Conservation (phyloP, 495 filamentous ascomycete genomes). For the Coniosporium apollinis region DNA sequence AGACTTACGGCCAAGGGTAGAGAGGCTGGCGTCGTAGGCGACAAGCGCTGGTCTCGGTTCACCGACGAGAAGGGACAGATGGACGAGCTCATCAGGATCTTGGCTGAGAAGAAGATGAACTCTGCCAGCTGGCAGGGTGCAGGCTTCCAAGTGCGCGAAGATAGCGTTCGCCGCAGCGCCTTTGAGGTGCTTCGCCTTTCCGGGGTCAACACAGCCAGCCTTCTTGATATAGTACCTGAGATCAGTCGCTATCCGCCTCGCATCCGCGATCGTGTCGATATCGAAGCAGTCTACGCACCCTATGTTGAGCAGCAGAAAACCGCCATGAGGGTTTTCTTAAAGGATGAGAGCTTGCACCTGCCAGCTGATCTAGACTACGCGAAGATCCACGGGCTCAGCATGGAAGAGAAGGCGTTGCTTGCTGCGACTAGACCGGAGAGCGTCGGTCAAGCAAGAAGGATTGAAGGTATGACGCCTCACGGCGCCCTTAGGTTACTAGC, state of each 20-base stretch:
- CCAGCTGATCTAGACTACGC: slow-evolving; percentile 68
- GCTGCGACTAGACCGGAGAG: slow-evolving; percentile 55
- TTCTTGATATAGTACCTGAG: slow-evolving; percentile 37
- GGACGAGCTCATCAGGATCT: slow-evolving; percentile 40
- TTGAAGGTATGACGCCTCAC: slow-evolving; percentile 64
- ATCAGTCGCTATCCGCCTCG: slow-evolving; percentile 35
- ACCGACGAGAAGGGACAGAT: slow-evolving; percentile 43
- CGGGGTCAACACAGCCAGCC: slow-evolving; percentile 34
- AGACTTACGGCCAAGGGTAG: slow-evolving; percentile 70
- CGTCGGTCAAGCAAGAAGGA: slow-evolving; percentile 70
- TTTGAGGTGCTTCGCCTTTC: slow-evolving; percentile 58
- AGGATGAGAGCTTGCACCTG: slow-evolving; percentile 59
- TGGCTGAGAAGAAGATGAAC: slow-evolving; percentile 37
- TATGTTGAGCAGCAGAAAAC: slow-evolving; percentile 57
- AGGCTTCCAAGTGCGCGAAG: slow-evolving; percentile 49
- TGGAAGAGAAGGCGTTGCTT: slow-evolving; percentile 60
- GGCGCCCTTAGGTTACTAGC: slow-evolving; percentile 40
- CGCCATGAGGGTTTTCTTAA: slow-evolving; percentile 44
- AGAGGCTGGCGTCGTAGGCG: slow-evolving; percentile 56
- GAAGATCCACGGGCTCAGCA: slow-evolving; percentile 50
- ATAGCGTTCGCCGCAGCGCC: slow-evolving; percentile 44
- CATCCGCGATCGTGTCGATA: slow-evolving; percentile 48
- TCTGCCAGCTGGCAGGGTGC: slow-evolving; percentile 45
- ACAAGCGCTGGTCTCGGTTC: slow-evolving; percentile 62
- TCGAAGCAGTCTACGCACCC: slow-evolving; percentile 72